Evolutionary conservation across 2,329 filamentous ascomycete genomes (phyloP).

Genomic region (Penicillium sp.): DNA sequence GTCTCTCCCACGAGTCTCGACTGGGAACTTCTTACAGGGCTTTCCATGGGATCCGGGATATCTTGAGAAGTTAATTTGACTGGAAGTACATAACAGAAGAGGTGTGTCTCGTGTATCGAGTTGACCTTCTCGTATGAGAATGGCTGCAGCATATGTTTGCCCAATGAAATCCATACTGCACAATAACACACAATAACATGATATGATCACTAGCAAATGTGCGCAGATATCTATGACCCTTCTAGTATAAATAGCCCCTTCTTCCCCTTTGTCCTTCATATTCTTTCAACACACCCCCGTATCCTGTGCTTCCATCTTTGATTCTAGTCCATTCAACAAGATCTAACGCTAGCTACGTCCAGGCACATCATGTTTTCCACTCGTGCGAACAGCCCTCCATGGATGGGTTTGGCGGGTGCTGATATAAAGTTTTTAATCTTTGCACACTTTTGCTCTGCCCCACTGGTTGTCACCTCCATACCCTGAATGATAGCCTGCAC

Average conservation of each 20-base stretch:
- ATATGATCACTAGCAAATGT: not conserved
- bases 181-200: not conserved
- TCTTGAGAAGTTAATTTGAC: not conserved
- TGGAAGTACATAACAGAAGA: not conserved
- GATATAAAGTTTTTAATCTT: not conserved
- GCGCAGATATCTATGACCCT: not conserved
- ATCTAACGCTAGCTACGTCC: not conserved
- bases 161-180: not conserved
- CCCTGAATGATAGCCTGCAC: not conserved
- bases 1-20: not conserved
- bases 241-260: not conserved
- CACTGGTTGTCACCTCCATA: not conserved
- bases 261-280: not conserved
- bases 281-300: not conserved
- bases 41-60: too few relatives aligned
- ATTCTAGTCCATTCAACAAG: not conserved
- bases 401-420: not conserved
- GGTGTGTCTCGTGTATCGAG: not conserved
- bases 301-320: not conserved
- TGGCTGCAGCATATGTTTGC: not conserved
- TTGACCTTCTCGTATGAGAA: not conserved
- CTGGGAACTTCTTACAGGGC: too few relatives aligned
- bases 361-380: not conserved
- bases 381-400: rapidly evolving
- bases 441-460: not conserved